Conservation (phyloP, 495 filamentous ascomycete genomes). For the Ramalina intermedia region DNA sequence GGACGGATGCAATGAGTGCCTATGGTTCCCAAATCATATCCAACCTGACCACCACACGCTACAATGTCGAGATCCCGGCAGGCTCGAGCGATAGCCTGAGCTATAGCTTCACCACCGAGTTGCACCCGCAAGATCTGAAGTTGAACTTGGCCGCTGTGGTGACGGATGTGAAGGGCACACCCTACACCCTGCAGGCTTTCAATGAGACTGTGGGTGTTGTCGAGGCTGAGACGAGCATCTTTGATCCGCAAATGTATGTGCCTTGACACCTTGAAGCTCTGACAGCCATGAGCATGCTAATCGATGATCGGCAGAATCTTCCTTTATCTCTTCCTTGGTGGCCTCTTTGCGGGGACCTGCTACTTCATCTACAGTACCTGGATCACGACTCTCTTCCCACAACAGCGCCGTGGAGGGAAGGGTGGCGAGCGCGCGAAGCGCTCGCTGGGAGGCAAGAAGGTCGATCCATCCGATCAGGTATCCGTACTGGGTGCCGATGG, state of each 20-base stretch:
- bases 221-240: slow-evolving; percentile 80
- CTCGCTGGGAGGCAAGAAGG: slow-evolving; percentile 49
- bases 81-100: slow-evolving; percentile 61
- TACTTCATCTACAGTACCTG: slow-evolving; percentile 98
- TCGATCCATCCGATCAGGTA: slow-evolving; percentile 42
- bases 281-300: slow-evolving; percentile 17
- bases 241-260: slow-evolving; percentile 90
- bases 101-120: slow-evolving; percentile 77
- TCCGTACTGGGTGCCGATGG: slow-evolving; percentile 54
- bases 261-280: not conserved
- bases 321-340: slow-evolving; percentile 84
- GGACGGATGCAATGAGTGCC: slow-evolving; percentile 39
- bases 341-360: slow-evolving; percentile 58
- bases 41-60: slow-evolving; percentile 68
- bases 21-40: slow-evolving; percentile 45
- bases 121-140: slow-evolving; percentile 81
- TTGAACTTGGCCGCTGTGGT: slow-evolving; percentile 65
- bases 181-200: slow-evolving; percentile 68
- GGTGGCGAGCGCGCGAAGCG: slow-evolving; percentile 43
- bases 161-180: slow-evolving; percentile 44
- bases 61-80: slow-evolving; percentile 61
- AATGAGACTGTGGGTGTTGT: slow-evolving; percentile 82
- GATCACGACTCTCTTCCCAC: slow-evolving; percentile 91
- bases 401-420: slow-evolving; percentile 60
- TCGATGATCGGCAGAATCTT: slow-evolving; percentile 51